Evolutionary conservation across 176 grass and related monocot species (phyloP).

Genomic region (Sorghum bicolor): Sorghum_bicolor_NCBIv3 NC_012872.2:66560001-66560500

Average conservation of each 20-base stretch:
- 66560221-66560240: too few relatives aligned
- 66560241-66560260: too few relatives aligned
- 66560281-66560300: slow-evolving; percentile 10
- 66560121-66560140: too few relatives aligned
- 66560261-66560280: too few relatives aligned
- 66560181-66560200: too few relatives aligned
- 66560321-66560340: not conserved
- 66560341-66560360: not conserved
- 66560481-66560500: not conserved
- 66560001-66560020: not conserved
- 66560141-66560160: too few relatives aligned
- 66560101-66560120: too few relatives aligned
- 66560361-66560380: too few relatives aligned
- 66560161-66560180: too few relatives aligned
- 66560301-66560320: not conserved
- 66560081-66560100: too few relatives aligned
- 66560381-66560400: slow-evolving; percentile 13
- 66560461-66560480: not conserved
- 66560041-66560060: not conserved
- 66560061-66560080: too few relatives aligned
- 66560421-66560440: not conserved
- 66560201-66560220: too few relatives aligned
- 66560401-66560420: not conserved
- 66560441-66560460: not conserved
- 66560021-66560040: not conserved